Base-by-base conservation (phyloP, 2,329 filamentous ascomycete species). In the Thielaviopsis ethacetica region DNA sequence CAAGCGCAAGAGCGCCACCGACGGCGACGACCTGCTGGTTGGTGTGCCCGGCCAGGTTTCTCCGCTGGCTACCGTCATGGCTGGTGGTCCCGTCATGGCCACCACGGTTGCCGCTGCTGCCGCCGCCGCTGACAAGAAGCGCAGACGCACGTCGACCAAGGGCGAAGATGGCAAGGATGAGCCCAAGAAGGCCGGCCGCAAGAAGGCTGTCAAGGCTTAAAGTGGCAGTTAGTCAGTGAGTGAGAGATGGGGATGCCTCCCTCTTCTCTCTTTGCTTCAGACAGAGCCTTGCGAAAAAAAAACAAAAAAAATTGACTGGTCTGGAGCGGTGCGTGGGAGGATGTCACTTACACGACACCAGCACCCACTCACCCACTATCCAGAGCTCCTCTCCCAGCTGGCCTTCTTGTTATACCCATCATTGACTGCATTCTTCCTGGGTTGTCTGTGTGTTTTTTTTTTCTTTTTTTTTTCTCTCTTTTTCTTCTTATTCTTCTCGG, bases 161-260 rank as follows among this genome's bases (percentile, higher is more conserved):
- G 76, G 72, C 49, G 71, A 71, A 27, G 78, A 80, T 61, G 71
- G 76, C 60, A 70, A 71, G 63, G 79, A 81, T 67, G 79, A 83
- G 67, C 76, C 77, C 62, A 80, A 80, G 75, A 81, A 80, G 72
- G 78, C 76, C 58, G 74, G 73, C 63, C 76, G 77, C 67, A 81
- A 81, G 76, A 81, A 81, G 77, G 74, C 71, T 73, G 61, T 56
- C 41, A 72, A 72, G 67, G 68, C 66, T 55, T 63, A 54, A 54
- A 17, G 12, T 47, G 24, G n/a, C n/a, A n/a, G n/a, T n/a, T 6
- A 26, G 24, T 26, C 24, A 26, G 24, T 26, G 24, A 6, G 24
- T 3, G 24, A 26, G 24, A 6, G 24, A 26, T 3, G 3, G 3
- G 24, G 24, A 26, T 26, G 24, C 6, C 24, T 26, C 24, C 6